Evolutionary conservation across 768 basidiomycete species (phyloP).

Genomic region (Ramaria sp.): DNA sequence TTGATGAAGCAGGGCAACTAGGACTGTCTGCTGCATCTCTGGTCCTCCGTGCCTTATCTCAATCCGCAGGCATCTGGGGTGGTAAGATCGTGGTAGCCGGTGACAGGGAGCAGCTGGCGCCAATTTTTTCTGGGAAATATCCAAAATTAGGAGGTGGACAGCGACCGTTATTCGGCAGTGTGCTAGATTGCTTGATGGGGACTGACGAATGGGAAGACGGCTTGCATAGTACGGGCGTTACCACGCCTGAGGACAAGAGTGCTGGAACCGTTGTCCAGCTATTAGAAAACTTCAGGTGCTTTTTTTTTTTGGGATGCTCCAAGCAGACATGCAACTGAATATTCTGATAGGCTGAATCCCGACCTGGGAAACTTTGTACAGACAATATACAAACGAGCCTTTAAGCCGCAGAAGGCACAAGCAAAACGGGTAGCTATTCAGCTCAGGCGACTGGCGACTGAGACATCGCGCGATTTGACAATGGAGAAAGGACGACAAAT

Average conservation of each 20-base stretch:
- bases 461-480: constrained; percentile 13
- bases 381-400: constrained; percentile 36
- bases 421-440: constrained; percentile 27
- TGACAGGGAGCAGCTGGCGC: constrained; percentile 40
- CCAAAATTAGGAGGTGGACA: constrained; percentile 22
- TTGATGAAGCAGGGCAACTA: constrained; percentile 45
- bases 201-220: background rate
- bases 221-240: constrained; percentile 11
- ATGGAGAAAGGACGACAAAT: constrained; percentile 25
- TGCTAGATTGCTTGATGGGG: constrained; percentile 37
- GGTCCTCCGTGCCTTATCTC: constrained; percentile 31
- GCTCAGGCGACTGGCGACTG: constrained; percentile 21
- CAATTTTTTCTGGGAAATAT: constrained; percentile 38
- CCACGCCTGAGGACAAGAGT: constrained; percentile 12
- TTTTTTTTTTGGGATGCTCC: background rate
- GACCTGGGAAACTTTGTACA: constrained; percentile 45
- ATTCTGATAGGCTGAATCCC: constrained; percentile 30
- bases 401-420: constrained; percentile 39
- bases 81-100: constrained; percentile 39
- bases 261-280: constrained; percentile 34
- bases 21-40: constrained; percentile 34
- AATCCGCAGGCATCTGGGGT: constrained; percentile 3
- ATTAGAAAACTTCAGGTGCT: constrained; percentile 41
- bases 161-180: constrained; percentile 35
- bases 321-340: background rate